A percentile compares a stretch with the other conserved stretches of the same genome.
These are phyloP conservation scores for Xanthoconium stramineum DNA, from an alignment of 768 basidiomycete genomes.

Conservation along the genomic window DNA sequence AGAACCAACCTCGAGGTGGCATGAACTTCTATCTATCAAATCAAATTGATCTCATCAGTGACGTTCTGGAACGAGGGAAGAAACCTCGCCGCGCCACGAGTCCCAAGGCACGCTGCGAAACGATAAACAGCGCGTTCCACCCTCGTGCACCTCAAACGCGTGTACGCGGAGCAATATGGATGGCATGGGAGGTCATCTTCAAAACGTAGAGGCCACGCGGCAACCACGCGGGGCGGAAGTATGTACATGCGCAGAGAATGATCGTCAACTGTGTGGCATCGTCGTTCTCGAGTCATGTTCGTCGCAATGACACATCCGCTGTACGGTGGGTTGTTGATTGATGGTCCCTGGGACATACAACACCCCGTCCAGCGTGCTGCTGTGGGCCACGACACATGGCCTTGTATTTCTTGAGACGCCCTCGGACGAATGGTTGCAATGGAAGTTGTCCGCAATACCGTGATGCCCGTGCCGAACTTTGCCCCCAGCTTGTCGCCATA, in stretches of 20 bases:
- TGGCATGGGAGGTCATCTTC: no score
- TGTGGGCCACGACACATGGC: neutral
- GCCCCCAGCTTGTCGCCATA: no score
- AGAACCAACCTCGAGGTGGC: conserved; percentile 12
- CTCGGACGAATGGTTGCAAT: conserved; percentile 5
- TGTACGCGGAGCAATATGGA: no score
- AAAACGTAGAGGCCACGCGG: no score
- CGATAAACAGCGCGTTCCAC: conserved; percentile 7
- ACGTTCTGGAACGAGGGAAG: no score
- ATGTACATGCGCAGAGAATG: conserved; percentile 16
- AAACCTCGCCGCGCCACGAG: conserved; percentile 10
- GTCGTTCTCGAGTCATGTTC: conserved; percentile 17
- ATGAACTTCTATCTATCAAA: conserved; percentile 5
- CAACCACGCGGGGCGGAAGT: no score
- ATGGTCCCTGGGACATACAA: conserved; percentile 7
- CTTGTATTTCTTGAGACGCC: conserved; percentile 10
- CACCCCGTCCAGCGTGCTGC: conserved; percentile 1
- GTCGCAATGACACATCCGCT: conserved; percentile 13
- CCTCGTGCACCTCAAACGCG: neutral
- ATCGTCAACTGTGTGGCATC: conserved; percentile 15
- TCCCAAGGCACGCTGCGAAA: conserved; percentile 16
- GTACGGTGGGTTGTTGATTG: conserved; percentile 13
- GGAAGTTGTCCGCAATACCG: conserved; percentile 13
- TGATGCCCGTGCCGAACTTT: conserved; percentile 2
- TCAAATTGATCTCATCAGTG: neutral